phyloP scores from a whole-genome alignment of 306 rosid genomes.

The Prunus campanulata region DNA sequence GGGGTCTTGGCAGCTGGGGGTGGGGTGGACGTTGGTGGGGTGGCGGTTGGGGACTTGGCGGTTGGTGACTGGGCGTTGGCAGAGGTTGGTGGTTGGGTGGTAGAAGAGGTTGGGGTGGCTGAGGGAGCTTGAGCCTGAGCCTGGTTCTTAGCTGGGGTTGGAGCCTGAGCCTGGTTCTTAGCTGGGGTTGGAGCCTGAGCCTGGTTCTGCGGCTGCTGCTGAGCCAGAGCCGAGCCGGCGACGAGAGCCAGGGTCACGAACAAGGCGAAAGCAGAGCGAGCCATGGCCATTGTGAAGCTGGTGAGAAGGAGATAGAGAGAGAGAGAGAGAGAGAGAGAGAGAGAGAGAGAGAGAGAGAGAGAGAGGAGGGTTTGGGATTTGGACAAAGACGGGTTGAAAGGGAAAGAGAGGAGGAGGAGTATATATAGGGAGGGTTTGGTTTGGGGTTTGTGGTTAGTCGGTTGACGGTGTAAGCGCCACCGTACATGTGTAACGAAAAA shows the following conservation, averaged over 20 bases:
- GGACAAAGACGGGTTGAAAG: conserved; percentile 1
- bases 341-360: neutral
- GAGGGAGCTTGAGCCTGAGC: conserved; percentile 39
- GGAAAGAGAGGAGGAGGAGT: neutral
- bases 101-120: conserved; percentile 27
- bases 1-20: conserved; percentile 23
- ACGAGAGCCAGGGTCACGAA: conserved; percentile 31
- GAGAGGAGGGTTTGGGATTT: neutral
- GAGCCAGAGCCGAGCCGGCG: conserved; percentile 28
- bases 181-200: neutral
- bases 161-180: conserved; percentile 2
- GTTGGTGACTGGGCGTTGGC: neutral
- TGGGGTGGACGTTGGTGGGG: conserved; percentile 1
- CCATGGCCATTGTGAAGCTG: conserved; percentile 37
- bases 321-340: neutral
- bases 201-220: no score
- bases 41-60: conserved; percentile 5
- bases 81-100: conserved; percentile 19
- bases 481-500: neutral
- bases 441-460: neutral
- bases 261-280: conserved; percentile 32
- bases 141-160: neutral
- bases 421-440: neutral
- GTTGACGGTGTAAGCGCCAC: neutral
- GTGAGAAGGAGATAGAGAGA: neutral